These are phyloP conservation scores for Corynascus novoguineensis DNA, from an alignment of 495 filamentous ascomycete species.

Conservation along the genomic window DNA sequence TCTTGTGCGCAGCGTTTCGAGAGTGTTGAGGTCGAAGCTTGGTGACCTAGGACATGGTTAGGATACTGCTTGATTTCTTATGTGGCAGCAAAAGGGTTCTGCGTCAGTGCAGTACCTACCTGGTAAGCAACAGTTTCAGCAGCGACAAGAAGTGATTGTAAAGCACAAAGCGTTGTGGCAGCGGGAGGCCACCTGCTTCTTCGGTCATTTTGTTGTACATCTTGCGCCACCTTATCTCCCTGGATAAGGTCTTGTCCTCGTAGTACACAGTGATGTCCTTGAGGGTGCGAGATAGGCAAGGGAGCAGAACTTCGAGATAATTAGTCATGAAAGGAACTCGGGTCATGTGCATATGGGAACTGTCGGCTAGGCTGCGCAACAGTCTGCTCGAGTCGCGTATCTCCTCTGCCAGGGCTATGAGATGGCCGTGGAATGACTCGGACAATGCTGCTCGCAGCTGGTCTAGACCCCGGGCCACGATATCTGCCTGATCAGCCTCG, in stretches of 20 bases:
- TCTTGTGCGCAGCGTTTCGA: constrained; percentile 43
- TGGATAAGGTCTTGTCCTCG: constrained; percentile 42
- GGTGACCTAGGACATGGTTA: constrained; percentile 39
- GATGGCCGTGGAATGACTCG: constrained; percentile 37
- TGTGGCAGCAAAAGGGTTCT: background rate
- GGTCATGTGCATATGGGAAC: constrained; percentile 43
- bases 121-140: constrained; percentile 44
- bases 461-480: constrained; percentile 37
- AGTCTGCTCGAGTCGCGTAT: constrained; percentile 38
- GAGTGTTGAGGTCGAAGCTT: constrained; percentile 46
- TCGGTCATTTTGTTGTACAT: constrained; percentile 51
- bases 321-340: constrained; percentile 45
- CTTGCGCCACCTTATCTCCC: constrained; percentile 45
- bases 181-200: constrained; percentile 42
- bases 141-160: constrained; percentile 49
- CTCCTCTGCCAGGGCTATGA: constrained; percentile 39
- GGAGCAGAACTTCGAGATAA: constrained; percentile 49
- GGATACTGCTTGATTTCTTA: background rate
- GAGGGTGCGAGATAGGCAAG: constrained; percentile 44
- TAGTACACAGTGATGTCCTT: constrained; percentile 48
- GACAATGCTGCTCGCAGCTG: constrained; percentile 36
- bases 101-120: constrained; percentile 24
- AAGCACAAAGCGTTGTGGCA: constrained; percentile 48
- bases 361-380: constrained; percentile 48
- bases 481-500: constrained; percentile 42